These are phyloP conservation scores for Mucor lusitanicus DNA, from an alignment of 371 early-diverging fungal genomes.

Conservation along the genomic window DNA sequence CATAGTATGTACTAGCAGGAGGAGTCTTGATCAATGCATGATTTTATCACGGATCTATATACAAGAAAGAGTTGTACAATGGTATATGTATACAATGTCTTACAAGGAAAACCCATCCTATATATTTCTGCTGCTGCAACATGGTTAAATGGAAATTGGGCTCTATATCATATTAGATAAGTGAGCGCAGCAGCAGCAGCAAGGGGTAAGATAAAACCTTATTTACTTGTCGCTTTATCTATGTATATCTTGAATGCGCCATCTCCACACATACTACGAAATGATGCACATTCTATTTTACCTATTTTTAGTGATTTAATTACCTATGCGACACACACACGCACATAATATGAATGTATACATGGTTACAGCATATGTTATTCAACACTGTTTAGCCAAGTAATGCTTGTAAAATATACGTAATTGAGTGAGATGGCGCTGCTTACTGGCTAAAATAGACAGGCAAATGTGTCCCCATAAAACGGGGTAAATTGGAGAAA, in stretches of 20 bases:
- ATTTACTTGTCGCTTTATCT: too few species aligned
- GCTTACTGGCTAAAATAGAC: neutral
- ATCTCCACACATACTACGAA: too few species aligned
- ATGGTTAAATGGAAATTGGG: neutral
- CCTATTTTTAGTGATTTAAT: neutral
- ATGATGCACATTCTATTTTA: neutral
- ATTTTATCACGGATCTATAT: neutral
- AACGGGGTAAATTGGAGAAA: slow-evolving; percentile 1
- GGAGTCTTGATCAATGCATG: too few species aligned
- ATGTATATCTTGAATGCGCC: too few species aligned
- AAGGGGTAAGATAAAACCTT: neutral
- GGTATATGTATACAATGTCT: neutral
- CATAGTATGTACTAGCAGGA: too few species aligned
- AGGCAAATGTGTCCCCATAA: slow-evolving; percentile 5
- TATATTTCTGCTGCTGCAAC: too few species aligned
- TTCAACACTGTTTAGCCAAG: neutral
- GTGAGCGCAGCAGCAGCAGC: neutral
- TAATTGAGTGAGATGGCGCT: neutral
- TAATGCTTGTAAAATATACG: neutral
- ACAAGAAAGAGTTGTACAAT: neutral
- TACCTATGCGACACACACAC: neutral
- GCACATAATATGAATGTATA: too few species aligned
- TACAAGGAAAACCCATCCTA: neutral
- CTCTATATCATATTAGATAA: neutral
- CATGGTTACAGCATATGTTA: neutral